Base-by-base conservation (phyloP, 768 basidiomycete species). In the Cystobasidium onofrii region DNA sequence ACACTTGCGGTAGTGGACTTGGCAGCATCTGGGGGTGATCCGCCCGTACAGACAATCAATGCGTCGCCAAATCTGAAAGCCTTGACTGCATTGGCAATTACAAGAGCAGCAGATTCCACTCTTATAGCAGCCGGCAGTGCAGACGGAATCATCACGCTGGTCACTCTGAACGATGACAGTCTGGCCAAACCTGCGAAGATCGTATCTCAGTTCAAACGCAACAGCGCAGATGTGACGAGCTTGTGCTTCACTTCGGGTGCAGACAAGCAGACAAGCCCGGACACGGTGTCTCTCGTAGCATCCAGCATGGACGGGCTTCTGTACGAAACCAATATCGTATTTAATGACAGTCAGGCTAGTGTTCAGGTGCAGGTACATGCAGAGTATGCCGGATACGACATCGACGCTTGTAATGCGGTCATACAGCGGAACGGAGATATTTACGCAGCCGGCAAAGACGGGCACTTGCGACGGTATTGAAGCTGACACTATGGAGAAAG, bases 351-450 rank as follows among this genome's bases (percentile, higher is more conserved):
- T 27, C 9, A 23, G 17, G 15, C 31, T 3, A 44, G 12, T 29
- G 33, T 60, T 4, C 12, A 34, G 9, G 69, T 46, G 18, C 7
- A 34, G 9, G 69, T 46, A 6, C 7, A 29, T 2, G 54, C 44
- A 2, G 65, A 67, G 34, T 52, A 46, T 27, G 69, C 69, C 7
- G 69, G 69, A 6, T 71, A 71, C 55, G 43, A 71, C 31, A 71
- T 71, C 55, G 69, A 71, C 55, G 69, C 69, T 10, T 71, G 69
- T 31, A 71, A 71, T 29, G 52, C 31, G 25, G 31, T 71, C 9
- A 29, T 55, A 39, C 18, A 25, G 20, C 25, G 23, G 7, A 27
- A 39, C 7, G 54, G 55, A 7, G 29, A 36, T 7, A 44, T 60
- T 1, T 71, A 71, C 31, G 25, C 69, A 7, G 69, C 69, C 1